Evolutionary conservation across 2,329 filamentous ascomycete genomes (phyloP).

Genomic region (Tolypocladium tropicale): DNA sequence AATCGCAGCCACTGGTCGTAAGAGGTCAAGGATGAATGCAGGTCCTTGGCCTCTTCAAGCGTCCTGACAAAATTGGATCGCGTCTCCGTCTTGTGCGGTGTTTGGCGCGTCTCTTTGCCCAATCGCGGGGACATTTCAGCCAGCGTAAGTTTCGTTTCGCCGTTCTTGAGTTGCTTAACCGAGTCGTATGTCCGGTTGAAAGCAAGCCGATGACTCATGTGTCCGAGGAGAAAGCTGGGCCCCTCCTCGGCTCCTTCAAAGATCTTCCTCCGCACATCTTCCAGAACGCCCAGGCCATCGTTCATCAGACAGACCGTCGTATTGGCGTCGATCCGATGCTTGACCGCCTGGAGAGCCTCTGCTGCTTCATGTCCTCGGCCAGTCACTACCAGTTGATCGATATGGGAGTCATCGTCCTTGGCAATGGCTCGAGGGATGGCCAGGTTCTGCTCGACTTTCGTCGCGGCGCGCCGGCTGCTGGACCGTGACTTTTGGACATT

Average conservation of each 20-base stretch:
- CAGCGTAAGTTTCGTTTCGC: slow-evolving; percentile 20
- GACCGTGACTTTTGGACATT: slow-evolving; percentile 16
- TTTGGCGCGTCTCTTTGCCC: slow-evolving; percentile 4
- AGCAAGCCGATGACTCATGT: slow-evolving; percentile 38
- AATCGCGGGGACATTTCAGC: slow-evolving; percentile 4
- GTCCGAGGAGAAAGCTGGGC: slow-evolving; percentile 68
- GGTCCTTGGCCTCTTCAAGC: slow-evolving; percentile 10
- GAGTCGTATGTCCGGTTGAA: slow-evolving; percentile 28
- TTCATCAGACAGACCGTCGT: slow-evolving; percentile 70
- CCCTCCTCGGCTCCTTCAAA: slow-evolving; percentile 56
- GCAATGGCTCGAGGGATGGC: slow-evolving; percentile 6
- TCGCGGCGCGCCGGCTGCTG: slow-evolving; percentile 8
- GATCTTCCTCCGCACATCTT: slow-evolving; percentile 59
- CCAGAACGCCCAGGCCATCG: slow-evolving; percentile 75
- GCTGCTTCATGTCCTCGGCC: slow-evolving; percentile 43
- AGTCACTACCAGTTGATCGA: slow-evolving; percentile 63
- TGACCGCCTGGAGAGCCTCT: slow-evolving; percentile 47
- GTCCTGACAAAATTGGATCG: slow-evolving; percentile 12
- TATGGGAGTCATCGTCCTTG: slow-evolving; percentile 35
- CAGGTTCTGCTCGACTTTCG: slow-evolving; percentile 11
- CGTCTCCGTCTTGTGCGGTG: slow-evolving; percentile 8
- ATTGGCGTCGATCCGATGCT: slow-evolving; percentile 53
- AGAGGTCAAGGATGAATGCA: slow-evolving; percentile 11
- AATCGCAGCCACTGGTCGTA: slow-evolving; percentile 47
- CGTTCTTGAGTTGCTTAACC: slow-evolving; percentile 24